phyloP scores from a whole-genome alignment of 441 rosid species.

The Populus hybrid region DNA sequence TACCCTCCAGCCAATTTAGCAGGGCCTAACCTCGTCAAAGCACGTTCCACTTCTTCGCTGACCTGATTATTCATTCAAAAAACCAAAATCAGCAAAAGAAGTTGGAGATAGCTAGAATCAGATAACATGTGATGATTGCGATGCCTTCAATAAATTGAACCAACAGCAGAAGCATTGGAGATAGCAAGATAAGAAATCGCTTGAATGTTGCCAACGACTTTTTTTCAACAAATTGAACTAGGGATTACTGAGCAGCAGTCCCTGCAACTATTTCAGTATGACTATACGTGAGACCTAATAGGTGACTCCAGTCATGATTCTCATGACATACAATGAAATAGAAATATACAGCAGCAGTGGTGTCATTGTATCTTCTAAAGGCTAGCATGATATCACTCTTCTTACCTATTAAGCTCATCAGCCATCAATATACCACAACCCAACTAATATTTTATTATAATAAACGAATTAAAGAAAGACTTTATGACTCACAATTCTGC shows the following conservation, averaged over 20 bases:
- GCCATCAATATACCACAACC: not conserved
- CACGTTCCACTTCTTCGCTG: conserved; percentile 99
- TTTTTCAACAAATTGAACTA: not conserved
- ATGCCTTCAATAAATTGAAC: not conserved
- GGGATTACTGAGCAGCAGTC: not conserved
- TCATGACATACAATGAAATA: not conserved
- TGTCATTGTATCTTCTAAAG: not conserved
- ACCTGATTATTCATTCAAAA: conserved; percentile 48
- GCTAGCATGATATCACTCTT: not conserved
- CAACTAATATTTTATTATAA: not conserved
- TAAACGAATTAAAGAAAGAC: conserved; percentile 6
- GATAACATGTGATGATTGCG: not conserved
- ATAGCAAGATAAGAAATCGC: not conserved
- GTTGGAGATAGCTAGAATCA: not conserved
- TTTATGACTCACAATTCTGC: conserved; percentile 72
- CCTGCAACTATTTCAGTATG: not conserved
- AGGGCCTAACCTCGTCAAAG: conserved; percentile 73
- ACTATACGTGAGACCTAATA: not conserved
- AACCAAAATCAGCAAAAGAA: conserved; percentile 15
- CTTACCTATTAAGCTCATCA: not conserved
- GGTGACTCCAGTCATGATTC: not conserved
- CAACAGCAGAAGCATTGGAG: not conserved
- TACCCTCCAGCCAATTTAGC: conserved; percentile 65
- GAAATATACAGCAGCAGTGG: not conserved
- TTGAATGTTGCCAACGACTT: not conserved